Conservation (phyloP, 1,139 yeast genomes). For the Candida albicans region DNA sequence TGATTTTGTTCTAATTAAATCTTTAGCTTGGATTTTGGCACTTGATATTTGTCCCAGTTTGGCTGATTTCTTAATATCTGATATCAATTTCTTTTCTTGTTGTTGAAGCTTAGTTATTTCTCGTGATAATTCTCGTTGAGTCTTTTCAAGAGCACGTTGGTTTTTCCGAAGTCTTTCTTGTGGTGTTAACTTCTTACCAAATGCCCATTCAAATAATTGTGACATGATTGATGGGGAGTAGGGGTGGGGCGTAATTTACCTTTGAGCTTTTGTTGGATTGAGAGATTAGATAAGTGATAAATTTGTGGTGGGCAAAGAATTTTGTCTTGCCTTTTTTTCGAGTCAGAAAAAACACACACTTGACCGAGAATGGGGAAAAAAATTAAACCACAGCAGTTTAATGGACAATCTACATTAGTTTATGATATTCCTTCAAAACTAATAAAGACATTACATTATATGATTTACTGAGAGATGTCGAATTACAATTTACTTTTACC, state of each 20-base stretch:
- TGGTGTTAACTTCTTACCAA: conserved; percentile 91
- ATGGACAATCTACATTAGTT: too few species aligned
- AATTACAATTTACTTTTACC: conserved; percentile 9
- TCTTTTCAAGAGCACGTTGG: conserved; percentile 90
- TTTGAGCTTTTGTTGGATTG: too few species aligned
- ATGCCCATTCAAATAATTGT: conserved; percentile 87
- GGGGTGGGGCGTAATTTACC: too few species aligned
- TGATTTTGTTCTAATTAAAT: conserved; percentile 81
- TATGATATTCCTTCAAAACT: too few species aligned
- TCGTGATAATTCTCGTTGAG: conserved; percentile 88
- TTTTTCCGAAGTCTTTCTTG: conserved; percentile 93
- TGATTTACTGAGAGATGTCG: too few species aligned
- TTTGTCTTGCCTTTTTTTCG: too few species aligned
- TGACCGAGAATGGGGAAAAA: too few species aligned
- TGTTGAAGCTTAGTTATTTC: conserved; percentile 82
- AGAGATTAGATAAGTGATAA: too few species aligned
- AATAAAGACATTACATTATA: too few species aligned
- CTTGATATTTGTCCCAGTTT: conserved; percentile 86
- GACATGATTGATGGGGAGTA: conserved; percentile 28
- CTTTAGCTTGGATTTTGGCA: conserved; percentile 94
- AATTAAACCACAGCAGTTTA: too few species aligned
- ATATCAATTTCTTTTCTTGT: conserved; percentile 85
- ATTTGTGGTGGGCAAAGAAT: too few species aligned
- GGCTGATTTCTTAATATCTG: conserved; percentile 88
- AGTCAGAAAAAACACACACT: too few species aligned